These are phyloP conservation scores for Rhizomucor miehei DNA, from an alignment of 371 early-diverging fungal genomes.

Conservation along the genomic window DNA sequence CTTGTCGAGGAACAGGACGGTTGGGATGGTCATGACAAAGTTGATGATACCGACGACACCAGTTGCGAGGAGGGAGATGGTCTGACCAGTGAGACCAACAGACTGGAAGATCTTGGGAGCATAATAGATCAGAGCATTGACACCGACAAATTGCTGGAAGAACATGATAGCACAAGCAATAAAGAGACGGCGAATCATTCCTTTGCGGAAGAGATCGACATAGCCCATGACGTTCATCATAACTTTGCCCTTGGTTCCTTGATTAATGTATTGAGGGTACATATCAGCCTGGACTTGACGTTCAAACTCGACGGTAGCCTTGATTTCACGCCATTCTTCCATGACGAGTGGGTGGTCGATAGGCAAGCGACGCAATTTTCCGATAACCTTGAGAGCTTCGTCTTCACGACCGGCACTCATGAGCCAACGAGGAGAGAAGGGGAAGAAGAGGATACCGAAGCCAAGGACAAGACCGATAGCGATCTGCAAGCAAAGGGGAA, in stretches of 20 bases:
- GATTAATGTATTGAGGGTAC: constrained; percentile 29
- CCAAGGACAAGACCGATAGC: constrained; percentile 70
- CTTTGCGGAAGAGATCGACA: constrained; percentile 62
- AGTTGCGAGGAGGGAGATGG: constrained; percentile 60
- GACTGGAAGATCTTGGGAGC: constrained; percentile 69
- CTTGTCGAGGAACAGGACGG: constrained; percentile 67
- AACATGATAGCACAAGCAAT: constrained; percentile 68
- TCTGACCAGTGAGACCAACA: constrained; percentile 54
- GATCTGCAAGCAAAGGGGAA: constrained; percentile 81
- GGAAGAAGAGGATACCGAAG: constrained; percentile 71
- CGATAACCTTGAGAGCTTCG: constrained; percentile 70
- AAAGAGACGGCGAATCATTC: constrained; percentile 57
- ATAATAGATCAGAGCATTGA: constrained; percentile 75
- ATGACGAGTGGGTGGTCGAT: constrained; percentile 51
- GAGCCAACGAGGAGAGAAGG: constrained; percentile 93
- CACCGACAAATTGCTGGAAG: constrained; percentile 74
- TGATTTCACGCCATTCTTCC: constrained; percentile 76
- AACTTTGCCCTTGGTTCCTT: constrained; percentile 13
- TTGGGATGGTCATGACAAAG: constrained; percentile 48
- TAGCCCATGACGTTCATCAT: constrained; percentile 59
- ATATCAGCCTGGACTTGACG: constrained; percentile 41
- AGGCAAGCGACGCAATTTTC: constrained; percentile 66
- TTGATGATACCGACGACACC: constrained; percentile 74
- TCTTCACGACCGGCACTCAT: constrained; percentile 58
- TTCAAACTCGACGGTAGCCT: constrained; percentile 69